Conservation (phyloP, 2,329 filamentous ascomycete genomes). For the Nigrospora sphaerica region DNA sequence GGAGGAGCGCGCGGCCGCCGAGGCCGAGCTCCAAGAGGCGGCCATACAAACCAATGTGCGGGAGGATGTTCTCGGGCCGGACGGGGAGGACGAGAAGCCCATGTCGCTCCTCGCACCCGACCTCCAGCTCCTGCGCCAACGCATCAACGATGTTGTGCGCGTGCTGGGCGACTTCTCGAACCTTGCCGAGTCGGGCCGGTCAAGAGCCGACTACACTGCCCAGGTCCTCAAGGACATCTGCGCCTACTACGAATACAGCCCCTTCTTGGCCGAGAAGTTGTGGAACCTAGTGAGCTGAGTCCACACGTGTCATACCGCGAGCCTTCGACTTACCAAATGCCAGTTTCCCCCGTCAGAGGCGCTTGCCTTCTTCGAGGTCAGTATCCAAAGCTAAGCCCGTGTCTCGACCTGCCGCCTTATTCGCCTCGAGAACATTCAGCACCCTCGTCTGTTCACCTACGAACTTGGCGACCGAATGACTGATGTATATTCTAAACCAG, state of each 20-base stretch:
- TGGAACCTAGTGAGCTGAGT: constrained; percentile 53
- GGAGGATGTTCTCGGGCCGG: constrained; percentile 60
- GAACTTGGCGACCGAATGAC: not conserved
- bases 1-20: constrained; percentile 73
- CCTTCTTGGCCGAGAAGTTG: constrained; percentile 92
- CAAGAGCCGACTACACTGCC: constrained; percentile 78
- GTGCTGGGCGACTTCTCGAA: constrained; percentile 85
- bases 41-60: constrained; percentile 91
- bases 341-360: constrained; percentile 83
- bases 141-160: constrained; percentile 89
- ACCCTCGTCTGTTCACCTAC: too few species aligned
- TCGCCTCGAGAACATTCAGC: too few species aligned
- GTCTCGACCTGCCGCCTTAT: not conserved
- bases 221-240: constrained; percentile 89
- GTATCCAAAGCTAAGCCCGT: not conserved
- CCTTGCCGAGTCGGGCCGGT: constrained; percentile 70
- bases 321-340: too few species aligned
- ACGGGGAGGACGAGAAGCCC: constrained; percentile 52
- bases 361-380: constrained; percentile 87
- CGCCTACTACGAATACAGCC: constrained; percentile 93
- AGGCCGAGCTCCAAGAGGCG: constrained; percentile 77
- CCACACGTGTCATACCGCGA: too few species aligned
- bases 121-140: constrained; percentile 76
- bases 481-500: constrained; percentile 8
- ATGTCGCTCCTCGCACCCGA: constrained; percentile 73